A percentile compares a stretch with the other conserved stretches of the same genome.
Evolutionary conservation across 78 protist genomes (phyloP).

Genomic region (Capsaspora owczarzaki): DNA sequence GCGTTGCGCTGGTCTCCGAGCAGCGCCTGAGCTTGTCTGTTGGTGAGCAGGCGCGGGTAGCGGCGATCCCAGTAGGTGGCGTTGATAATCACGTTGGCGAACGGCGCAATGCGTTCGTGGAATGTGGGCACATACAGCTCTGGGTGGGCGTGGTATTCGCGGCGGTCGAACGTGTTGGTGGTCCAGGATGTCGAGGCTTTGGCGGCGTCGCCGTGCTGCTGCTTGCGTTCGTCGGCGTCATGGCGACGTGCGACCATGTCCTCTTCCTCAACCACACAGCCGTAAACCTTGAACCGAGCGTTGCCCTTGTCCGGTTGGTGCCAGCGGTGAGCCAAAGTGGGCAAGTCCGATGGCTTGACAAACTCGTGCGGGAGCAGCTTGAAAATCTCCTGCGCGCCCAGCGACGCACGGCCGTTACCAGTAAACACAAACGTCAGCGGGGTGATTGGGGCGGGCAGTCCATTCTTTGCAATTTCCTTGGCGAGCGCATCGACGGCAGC

Average conservation of each 20-base stretch:
- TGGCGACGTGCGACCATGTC: not conserved
- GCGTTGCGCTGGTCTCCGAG: too few relatives aligned
- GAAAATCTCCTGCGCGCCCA: slow-evolving; percentile 70
- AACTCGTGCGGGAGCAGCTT: slow-evolving; percentile 65
- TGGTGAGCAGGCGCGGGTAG: slow-evolving; percentile 75
- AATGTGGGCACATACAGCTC: not conserved
- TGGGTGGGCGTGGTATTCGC: too few relatives aligned
- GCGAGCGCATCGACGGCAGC: too few relatives aligned
- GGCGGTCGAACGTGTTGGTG: too few relatives aligned
- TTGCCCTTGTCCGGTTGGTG: too few relatives aligned
- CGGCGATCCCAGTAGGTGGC: slow-evolving; percentile 84
- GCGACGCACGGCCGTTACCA: slow-evolving; percentile 59
- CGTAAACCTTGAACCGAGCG: not conserved
- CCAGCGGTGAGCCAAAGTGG: too few relatives aligned
- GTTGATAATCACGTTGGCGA: slow-evolving; percentile 39
- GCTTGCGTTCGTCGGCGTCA: too few relatives aligned
- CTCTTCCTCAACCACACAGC: not conserved
- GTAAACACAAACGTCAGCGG: slow-evolving; percentile 71
- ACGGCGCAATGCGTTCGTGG: slow-evolving; percentile 26
- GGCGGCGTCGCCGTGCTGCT: too few relatives aligned
- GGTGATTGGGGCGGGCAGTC: slow-evolving; percentile 55
- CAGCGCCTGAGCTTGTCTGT: slow-evolving; percentile 34
- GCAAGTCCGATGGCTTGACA: too few relatives aligned
- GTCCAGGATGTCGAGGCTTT: too few relatives aligned
- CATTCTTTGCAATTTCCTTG: too few relatives aligned